Evolutionary conservation across 208 protist species (phyloP).

Genomic region (Trypanosoma rangeli): DNA sequence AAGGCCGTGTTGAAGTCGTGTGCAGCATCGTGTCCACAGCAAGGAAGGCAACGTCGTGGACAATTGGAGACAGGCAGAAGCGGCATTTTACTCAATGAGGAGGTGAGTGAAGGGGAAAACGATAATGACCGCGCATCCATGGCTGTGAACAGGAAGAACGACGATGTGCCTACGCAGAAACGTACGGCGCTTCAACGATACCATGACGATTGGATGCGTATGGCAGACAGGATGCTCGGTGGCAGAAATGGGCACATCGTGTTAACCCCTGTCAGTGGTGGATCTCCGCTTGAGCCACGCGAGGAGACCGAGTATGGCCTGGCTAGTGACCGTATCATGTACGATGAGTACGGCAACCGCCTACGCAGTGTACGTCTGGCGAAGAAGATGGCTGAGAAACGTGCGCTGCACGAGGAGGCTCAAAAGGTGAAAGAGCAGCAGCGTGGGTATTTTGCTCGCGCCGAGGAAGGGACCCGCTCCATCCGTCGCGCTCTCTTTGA

Average conservation of each 20-base stretch:
- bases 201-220: conserved; percentile 20
- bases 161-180: not conserved
- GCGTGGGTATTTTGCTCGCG: conserved; percentile 71
- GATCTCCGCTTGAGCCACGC: not conserved
- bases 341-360: conserved; percentile 69
- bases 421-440: conserved; percentile 39
- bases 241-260: not conserved
- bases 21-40: conserved; percentile 17
- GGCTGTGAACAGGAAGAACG: not conserved
- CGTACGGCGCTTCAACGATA: conserved; percentile 20
- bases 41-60: conserved; percentile 19
- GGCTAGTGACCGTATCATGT: conserved; percentile 21
- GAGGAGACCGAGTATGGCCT: conserved; percentile 14
- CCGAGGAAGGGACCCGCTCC: conserved; percentile 5
- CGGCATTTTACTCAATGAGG: not conserved
- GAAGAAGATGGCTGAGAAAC: conserved; percentile 52
- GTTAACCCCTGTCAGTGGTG: not conserved
- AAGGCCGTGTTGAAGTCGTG: not conserved
- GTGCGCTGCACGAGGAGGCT: conserved; percentile 32
- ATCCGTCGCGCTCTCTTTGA: not conserved
- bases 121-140: not conserved
- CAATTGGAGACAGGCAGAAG: conserved; percentile 3
- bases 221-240: conserved; percentile 4
- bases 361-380: conserved; percentile 77
- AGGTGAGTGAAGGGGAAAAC: not conserved